Evolutionary conservation across 2,329 filamentous ascomycete genomes (phyloP), one percentile per base, ranked within the genome.

Genomic region (Plectosphaerella sp.): DNA sequence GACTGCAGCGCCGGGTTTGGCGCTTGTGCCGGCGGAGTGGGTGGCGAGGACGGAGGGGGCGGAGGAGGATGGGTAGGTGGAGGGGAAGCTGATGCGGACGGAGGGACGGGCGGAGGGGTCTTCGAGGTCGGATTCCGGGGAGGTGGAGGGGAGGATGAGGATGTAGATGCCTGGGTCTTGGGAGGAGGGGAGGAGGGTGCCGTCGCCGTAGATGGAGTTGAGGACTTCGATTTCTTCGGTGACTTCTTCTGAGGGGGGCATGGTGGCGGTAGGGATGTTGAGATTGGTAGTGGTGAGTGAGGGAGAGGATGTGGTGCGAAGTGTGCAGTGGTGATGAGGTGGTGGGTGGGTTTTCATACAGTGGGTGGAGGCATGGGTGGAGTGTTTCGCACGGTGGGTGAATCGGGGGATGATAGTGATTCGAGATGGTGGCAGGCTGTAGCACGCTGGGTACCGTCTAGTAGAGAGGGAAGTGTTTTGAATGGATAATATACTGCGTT

Each of bases 181-280:
- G 18, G 64, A 59, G 39, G 69, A 62, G 43, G 74, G 63, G 49
- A 67, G 53, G 52, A 92, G 74, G 11, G 86, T 87, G n/a, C 74
- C 75, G 47, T 84, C 78, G 57, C 84, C 86, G 70, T 92, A 94
- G 58, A 94, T 94, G 51, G 89, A 89, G 69, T 93, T 94, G 63
- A 94, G 87, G 56, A 87, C 89, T 63, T 87, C 87, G 28, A 92
- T 73, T 66, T 94, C 89, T 69, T 94, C 89, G 47, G 71, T 67
- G 24, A 58, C 49, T 25, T 58, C 55, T 47, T 56, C 55, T 22
- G 55, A 55, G 22, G 37, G 48, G 22, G 43, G 15, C 48, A 49
- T 49, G 22, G 12, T 22, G 48, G 24, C 7, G n/a, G 15, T 18
- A 15, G 24, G 25, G 28, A 33, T 33, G 8, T 33, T 33, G 28